These are phyloP conservation scores for Lentinula raphanica DNA, from an alignment of 768 basidiomycete genomes.

Conservation along the genomic window DNA sequence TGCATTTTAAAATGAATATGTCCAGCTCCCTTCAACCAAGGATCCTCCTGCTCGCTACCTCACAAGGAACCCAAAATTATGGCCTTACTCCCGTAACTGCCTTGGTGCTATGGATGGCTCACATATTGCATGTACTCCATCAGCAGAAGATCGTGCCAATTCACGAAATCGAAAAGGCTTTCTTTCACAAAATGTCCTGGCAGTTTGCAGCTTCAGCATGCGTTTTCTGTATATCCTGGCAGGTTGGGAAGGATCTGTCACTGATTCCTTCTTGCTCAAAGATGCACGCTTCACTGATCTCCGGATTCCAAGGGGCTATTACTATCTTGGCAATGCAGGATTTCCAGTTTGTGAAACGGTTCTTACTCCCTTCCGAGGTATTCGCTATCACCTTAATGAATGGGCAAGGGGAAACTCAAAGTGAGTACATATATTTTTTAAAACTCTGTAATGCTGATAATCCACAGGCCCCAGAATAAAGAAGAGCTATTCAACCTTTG, in stretches of 20 bases:
- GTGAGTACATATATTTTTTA: background rate
- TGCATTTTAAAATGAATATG: conserved; percentile 13
- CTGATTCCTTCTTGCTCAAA: conserved; percentile 20
- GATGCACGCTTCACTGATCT: conserved; percentile 19
- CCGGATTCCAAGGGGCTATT: conserved; percentile 17
- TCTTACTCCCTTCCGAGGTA: conserved; percentile 23
- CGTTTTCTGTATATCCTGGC: conserved; percentile 22
- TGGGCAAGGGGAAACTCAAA: conserved; percentile 15
- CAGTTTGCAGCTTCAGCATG: conserved; percentile 20
- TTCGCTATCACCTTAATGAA: conserved; percentile 28
- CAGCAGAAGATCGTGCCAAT: conserved; percentile 6
- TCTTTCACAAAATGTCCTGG: conserved; percentile 25
- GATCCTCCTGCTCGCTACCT: conserved; percentile 13
- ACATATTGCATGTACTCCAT: conserved; percentile 16
- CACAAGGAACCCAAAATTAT: conserved; percentile 22
- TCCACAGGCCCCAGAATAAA: conserved; percentile 10
- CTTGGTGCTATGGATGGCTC: conserved; percentile 27
- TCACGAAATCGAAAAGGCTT: conserved; percentile 22
- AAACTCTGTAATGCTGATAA: background rate
- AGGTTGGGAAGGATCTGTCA: conserved; percentile 28
- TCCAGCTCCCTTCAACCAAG: conserved; percentile 8
- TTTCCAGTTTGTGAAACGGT: conserved; percentile 20
- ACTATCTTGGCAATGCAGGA: conserved; percentile 29
- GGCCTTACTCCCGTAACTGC: conserved; percentile 21
- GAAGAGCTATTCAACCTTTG: conserved; percentile 20